phyloP scores from a whole-genome alignment of 2,329 filamentous ascomycete species.

The Blastomyces parvus region DNA sequence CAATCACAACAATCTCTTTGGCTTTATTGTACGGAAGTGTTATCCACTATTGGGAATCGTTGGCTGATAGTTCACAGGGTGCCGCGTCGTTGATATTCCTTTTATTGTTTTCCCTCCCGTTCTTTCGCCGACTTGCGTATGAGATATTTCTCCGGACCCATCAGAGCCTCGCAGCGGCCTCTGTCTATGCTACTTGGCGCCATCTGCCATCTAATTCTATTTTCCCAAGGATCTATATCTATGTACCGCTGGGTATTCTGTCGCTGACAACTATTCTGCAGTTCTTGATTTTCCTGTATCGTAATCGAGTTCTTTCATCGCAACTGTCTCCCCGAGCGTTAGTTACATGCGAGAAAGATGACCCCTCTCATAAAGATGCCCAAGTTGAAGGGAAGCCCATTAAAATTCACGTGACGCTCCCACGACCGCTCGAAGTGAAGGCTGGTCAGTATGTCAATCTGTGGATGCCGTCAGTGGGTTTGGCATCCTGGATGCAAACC shows the following conservation, averaged over 20 bases:
- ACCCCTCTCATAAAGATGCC: not conserved
- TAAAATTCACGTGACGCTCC: slow-evolving; percentile 18
- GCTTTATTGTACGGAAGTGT: slow-evolving; percentile 15
- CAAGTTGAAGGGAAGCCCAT: slow-evolving; percentile 12
- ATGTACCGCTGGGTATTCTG: slow-evolving; percentile 16
- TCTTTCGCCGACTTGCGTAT: slow-evolving; percentile 18
- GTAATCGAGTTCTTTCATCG: slow-evolving; percentile 19
- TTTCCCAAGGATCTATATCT: slow-evolving; percentile 18
- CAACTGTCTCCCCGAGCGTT: slow-evolving; percentile 17
- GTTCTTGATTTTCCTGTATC: slow-evolving; percentile 17
- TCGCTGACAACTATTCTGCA: slow-evolving; percentile 17
- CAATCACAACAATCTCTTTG: slow-evolving; percentile 16
- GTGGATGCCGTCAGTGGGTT: slow-evolving; percentile 22
- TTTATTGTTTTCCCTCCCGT: slow-evolving; percentile 18
- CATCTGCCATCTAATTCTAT: slow-evolving; percentile 15
- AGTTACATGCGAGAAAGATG: slow-evolving; percentile 11
- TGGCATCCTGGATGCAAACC: slow-evolving; percentile 20
- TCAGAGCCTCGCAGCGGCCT: slow-evolving; percentile 17
- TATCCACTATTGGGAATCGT: not conserved
- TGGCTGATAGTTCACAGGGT: slow-evolving; percentile 15
- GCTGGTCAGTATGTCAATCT: slow-evolving; percentile 25
- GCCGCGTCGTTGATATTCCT: slow-evolving; percentile 15
- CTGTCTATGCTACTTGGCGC: slow-evolving; percentile 19
- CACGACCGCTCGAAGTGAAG: slow-evolving; percentile 17
- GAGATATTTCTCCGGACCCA: slow-evolving; percentile 22